Evolutionary conservation across 2,329 filamentous ascomycete species (phyloP), one percentile per base, ranked within the genome.

Genomic region (Zymoseptoria crescenta): DNA sequence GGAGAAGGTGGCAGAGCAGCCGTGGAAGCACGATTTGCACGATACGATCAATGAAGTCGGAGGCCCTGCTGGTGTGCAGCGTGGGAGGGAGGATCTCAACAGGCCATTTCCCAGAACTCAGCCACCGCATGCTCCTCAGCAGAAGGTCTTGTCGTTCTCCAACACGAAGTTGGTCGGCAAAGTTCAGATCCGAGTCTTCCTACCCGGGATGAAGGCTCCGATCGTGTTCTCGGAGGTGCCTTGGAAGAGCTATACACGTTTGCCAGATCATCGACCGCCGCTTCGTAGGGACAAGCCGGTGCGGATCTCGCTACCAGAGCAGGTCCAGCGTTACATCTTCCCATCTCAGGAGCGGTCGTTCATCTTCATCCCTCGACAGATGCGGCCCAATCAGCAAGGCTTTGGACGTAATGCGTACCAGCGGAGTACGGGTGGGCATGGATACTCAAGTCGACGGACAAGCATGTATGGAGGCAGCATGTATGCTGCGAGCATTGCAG

Each of bases 1-100:
- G 3, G 84, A 88, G 68, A 84, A 83, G 60, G 83, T 86, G 16
- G 87, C 85, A 24, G 89, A 85, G 72, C 85, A 84, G 20, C 87
- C 84, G 51, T 97, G 94, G 94, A 85, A 90, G 64, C 94, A 99
- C 73, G 94, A 99, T 74, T 90, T 97, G 76, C 94, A 97, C 74
- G 82, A 70, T 74, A 81, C 66, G 72, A 79, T 63, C 77, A 84
- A 59, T 85, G 84, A 73, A 76, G 69, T 68, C 45, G 59, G 60
- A 6, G 28, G 58, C 16, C 51, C 57, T 10, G 55, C 58, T 41
- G 64, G 62, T 29, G 50, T 57, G 8, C 54, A 62, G 49, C 65
- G 61, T 28, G 58, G 67, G 16, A 60, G 59, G 24, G 61, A 65
- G n/a, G 67, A 70, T 9, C 67, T 67, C 27, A 62, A 65, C 13